These are phyloP conservation scores for Cicer pinnatifidum DNA, from an alignment of 306 rosid genomes.

Conservation along the genomic window DNA sequence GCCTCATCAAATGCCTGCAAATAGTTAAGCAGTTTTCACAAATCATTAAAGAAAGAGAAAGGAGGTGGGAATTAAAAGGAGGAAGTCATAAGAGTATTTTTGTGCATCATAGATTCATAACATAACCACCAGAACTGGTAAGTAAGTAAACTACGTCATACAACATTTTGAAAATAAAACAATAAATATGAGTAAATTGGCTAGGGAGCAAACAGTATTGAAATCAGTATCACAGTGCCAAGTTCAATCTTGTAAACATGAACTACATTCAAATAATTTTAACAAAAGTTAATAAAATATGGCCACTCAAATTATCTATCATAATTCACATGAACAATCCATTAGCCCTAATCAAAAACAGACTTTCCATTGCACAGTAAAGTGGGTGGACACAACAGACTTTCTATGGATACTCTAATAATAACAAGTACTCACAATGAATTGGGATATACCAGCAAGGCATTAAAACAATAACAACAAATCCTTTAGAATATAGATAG, in stretches of 20 bases:
- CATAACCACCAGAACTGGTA: not conserved
- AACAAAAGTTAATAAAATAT: not conserved
- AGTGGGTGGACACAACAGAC: not conserved
- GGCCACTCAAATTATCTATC: not conserved
- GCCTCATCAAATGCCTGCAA: constrained; percentile 95
- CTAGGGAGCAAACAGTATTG: constrained; percentile 4
- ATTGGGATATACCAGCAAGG: not conserved
- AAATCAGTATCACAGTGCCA: constrained; percentile 3
- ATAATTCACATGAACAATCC: not conserved
- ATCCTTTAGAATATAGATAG: not conserved
- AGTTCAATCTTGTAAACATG: not conserved
- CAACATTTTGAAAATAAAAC: not conserved
- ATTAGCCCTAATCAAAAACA: not conserved
- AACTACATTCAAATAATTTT: not conserved
- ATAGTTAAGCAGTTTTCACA: not conserved
- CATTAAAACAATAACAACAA: not conserved
- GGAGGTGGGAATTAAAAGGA: not conserved
- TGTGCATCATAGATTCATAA: not conserved
- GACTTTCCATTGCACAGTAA: not conserved
- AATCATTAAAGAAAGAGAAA: not conserved
- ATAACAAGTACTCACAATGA: not conserved
- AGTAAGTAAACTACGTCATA: not conserved
- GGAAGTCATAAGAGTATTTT: not conserved
- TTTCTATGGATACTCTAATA: not conserved
- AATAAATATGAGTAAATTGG: not conserved